Evolutionary conservation across 2,329 filamentous ascomycete genomes (phyloP).

Genomic region (Nemania abortiva): DNA sequence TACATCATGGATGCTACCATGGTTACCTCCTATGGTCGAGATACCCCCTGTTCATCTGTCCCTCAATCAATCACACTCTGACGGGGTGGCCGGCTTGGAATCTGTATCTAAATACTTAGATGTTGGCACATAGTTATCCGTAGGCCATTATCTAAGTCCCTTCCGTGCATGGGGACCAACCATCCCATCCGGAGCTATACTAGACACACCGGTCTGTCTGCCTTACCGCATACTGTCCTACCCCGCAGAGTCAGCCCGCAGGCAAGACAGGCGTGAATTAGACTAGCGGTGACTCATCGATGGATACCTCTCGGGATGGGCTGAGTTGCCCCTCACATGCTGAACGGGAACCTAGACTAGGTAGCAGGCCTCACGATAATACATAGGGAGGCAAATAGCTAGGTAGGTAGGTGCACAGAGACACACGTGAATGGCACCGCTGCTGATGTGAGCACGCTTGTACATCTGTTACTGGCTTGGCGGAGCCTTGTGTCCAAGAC

Average conservation of each 20-base stretch:
- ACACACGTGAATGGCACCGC: not conserved
- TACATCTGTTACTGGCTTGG: not conserved
- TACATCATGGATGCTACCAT: too few relatives aligned
- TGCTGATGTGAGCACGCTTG: not conserved
- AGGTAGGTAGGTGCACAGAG: too few relatives aligned
- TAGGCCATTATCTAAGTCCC: not conserved
- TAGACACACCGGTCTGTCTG: not conserved
- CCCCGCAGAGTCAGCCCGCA: slow-evolving; percentile 16
- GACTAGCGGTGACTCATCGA: slow-evolving; percentile 29
- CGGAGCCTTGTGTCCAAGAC: too few relatives aligned
- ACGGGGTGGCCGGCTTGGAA: not conserved
- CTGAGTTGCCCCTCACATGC: not conserved
- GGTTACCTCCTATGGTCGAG: too few relatives aligned
- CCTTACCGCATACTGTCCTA: not conserved
- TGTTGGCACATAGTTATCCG: not conserved
- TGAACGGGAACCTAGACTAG: not conserved
- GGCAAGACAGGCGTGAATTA: not conserved
- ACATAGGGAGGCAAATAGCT: too few relatives aligned
- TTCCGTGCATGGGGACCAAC: too few relatives aligned
- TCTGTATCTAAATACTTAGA: not conserved
- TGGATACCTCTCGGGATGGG: not conserved
- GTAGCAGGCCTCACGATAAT: not conserved
- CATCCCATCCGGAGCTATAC: not conserved
- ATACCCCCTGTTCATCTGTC: not conserved
- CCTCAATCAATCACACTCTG: not conserved